Evolutionary conservation across 2,329 filamentous ascomycete species (phyloP), one percentile per base, ranked within the genome.

Genomic region (Fonsecaea pugnacius): DNA sequence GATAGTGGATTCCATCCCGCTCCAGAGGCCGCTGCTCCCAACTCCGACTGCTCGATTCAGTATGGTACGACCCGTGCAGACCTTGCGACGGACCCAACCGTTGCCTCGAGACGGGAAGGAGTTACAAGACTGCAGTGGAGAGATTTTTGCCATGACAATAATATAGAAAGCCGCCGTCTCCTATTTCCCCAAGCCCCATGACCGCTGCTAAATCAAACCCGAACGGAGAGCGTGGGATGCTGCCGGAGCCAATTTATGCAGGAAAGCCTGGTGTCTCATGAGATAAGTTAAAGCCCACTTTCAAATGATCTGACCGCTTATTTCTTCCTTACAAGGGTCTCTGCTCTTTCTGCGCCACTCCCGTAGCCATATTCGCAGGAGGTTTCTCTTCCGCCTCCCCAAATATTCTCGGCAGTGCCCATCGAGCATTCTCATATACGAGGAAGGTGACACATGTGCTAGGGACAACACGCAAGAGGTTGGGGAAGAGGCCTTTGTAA

Each of bases 381-480:
- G 56, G 21, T 30, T 53, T 36, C 16, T 66, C 61, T 9, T 57
- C 54, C 12, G 33, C 38, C 24, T 48, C 27, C 7, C 67, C 65
- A 61, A 69, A 67, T 14, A 71, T 51, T 40, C 67, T 58, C 18
- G 70, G 70, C 36, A 71, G 51, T 10, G 40, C 58, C 70, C 85
- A 87, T 78, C 90, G 92, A 65, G 90, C 89, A 77, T 98, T 98
- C 81, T 99, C 95, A 78, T 98, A 98, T 27, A 98, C 93, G 72
- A 99, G 78, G 75, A 99, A 98, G 1, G 94, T 98, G 60, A 97
- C 91, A 86, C 95, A 96, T 3, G 95, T 98, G 35, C 92, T 93
- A 3, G 95, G 95, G 76, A 99, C 82, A 32, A 98, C 95, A 66
- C 95, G 86, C 58, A 96, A 82, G n/a, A 96, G 84, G 70, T 94